Base-by-base conservation (phyloP, 176 grass and related monocot genomes). In the Panicum miliaceum region DNA sequence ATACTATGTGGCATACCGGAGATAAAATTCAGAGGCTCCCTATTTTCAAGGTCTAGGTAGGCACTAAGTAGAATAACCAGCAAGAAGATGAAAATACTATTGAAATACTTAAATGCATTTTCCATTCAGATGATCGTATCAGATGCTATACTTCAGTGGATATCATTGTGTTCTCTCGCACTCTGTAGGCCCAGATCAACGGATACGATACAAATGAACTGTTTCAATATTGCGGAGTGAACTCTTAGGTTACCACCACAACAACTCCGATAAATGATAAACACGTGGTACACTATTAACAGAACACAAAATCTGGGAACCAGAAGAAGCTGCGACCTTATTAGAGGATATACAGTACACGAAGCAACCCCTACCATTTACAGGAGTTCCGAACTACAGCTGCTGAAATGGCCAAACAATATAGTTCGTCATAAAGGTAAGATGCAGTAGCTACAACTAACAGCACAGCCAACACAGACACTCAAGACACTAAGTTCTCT, bases 291-390 rank as follows among this genome's bases (percentile, higher is more conserved):
- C 58, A 67, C 18, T 27, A 54, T 71, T 34, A 56, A 58, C 27
- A 56, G n/a, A 35, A 54, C 48, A 32, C 26, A 27, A 29, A 41
- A 36, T 36, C 27, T 0, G 12, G 59, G 12, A 45, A 57, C 60
- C 2, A 71, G 22, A 66, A 67, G 13, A 29, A 79, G 37, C 46
- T 68, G 76, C 8, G 22, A 75, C 18, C 54, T 63, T 48, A 75
- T 38, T 69, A 15, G 18, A 53, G 19, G 32, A 69, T 61, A 80
- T 37, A 76, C 48, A 53, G 27, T 20, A 70, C 68, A 13, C 23
- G n/a, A 53, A 76, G 62, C 41, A 60, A 76, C 62, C 2, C 5
- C 69, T 50, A 81, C 40, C 59, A 58, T 89, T 84, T 60, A 89
- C 53, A 75, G 57, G 45, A 63, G 62, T 76, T 64, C 10, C 29